Evolutionary conservation across 2,329 filamentous ascomycete genomes (phyloP).

Genomic region (Diaporthe destruens): DNA sequence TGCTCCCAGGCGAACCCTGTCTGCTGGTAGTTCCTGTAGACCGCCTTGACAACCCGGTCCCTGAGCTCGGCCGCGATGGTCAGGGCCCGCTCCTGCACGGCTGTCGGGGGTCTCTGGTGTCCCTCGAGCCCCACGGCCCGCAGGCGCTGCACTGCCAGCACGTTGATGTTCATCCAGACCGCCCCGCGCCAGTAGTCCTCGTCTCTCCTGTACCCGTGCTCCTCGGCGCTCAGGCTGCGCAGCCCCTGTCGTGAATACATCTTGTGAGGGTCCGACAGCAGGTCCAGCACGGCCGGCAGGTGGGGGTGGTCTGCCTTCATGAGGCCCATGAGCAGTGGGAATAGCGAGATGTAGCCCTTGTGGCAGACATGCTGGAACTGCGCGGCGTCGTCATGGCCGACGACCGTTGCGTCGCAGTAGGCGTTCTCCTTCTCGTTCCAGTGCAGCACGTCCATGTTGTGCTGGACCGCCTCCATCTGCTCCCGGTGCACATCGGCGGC

Average conservation of each 20-base stretch:
- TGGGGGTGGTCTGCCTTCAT: constrained; percentile 42
- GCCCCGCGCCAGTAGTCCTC: constrained; percentile 46
- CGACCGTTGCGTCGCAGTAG: constrained; percentile 91
- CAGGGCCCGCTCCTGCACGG: constrained; percentile 33
- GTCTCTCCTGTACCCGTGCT: constrained; percentile 41
- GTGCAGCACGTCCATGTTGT: constrained; percentile 89
- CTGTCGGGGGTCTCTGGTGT: background rate
- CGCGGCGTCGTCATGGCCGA: constrained; percentile 50
- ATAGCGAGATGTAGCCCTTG: constrained; percentile 43
- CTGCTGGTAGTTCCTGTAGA: constrained; percentile 67
- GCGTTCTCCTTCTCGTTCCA: constrained; percentile 82
- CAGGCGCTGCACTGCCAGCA: constrained; percentile 69
- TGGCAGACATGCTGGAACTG: constrained; percentile 45
- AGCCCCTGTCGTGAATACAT: constrained; percentile 43
- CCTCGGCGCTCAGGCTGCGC: constrained; percentile 43
- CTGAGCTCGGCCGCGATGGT: constrained; percentile 43
- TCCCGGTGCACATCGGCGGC: constrained; percentile 79
- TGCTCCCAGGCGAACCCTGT: constrained; percentile 81
- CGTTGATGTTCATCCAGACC: constrained; percentile 45
- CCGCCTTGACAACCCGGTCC: constrained; percentile 40
- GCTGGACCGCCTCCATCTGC: constrained; percentile 78
- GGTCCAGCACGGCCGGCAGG: constrained; percentile 41
- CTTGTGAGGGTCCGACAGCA: constrained; percentile 40
- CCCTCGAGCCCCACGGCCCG: constrained; percentile 50
- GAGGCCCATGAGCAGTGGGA: constrained; percentile 44